Evolutionary conservation across 1,284 basidiomycete genomes (phyloP).

Genomic region (Taiwanofungus camphoratus): DNA sequence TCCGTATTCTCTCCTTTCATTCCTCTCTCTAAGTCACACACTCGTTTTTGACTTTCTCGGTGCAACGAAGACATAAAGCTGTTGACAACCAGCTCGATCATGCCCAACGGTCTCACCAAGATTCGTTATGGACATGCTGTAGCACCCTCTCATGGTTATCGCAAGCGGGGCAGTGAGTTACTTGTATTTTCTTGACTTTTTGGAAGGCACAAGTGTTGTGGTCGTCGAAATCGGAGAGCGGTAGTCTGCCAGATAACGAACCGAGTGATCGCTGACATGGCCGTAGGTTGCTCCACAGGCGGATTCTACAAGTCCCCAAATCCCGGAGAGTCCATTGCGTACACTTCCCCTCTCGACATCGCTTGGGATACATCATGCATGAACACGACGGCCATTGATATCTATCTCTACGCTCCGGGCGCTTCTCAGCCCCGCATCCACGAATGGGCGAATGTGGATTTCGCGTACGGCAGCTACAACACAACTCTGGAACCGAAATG

Average conservation of each 20-base stretch:
- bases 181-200: neutral
- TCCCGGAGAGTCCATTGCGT: slow-evolving; percentile 45
- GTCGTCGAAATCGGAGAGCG: neutral
- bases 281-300: slow-evolving; percentile 44
- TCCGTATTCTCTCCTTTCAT: no score
- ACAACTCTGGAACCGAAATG: slow-evolving; percentile 60
- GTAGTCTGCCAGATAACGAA: neutral
- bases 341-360: slow-evolving; percentile 53
- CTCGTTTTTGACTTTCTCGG: no score
- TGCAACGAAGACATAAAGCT: no score
- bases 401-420: slow-evolving; percentile 66
- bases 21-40: no score
- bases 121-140: slow-evolving; percentile 17
- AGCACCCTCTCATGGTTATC: slow-evolving; percentile 9
- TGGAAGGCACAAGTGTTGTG: neutral
- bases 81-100: no score
- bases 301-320: slow-evolving; percentile 67
- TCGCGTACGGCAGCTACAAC: slow-evolving; percentile 48
- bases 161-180: slow-evolving; percentile 19
- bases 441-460: slow-evolving; percentile 57
- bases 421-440: slow-evolving; percentile 47
- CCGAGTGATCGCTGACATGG: neutral
- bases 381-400: slow-evolving; percentile 49
- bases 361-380: slow-evolving; percentile 69
- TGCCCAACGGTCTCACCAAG: slow-evolving; percentile 17